Base-by-base conservation (phyloP, 2,329 filamentous ascomycete genomes). In the Neonectria faginata region DNA sequence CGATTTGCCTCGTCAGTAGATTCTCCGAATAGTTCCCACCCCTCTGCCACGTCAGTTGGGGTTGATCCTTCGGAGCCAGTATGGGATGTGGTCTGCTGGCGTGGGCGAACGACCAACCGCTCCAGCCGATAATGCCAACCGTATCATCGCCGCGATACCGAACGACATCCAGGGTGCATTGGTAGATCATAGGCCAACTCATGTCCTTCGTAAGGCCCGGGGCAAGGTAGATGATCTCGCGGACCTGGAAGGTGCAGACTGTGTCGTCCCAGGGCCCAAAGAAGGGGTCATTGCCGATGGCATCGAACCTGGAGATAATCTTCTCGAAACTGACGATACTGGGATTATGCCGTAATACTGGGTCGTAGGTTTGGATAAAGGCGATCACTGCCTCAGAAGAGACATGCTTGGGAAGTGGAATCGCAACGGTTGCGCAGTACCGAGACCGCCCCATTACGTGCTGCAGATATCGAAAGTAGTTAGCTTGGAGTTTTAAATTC, bases 131-230 rank as follows among this genome's bases (percentile, higher is more conserved):
- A 20, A 82, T 80, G 42, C 80, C 81, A 18, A 73, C 79, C 2
- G 76, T 71, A 4, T 80, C 79, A 42, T 81, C 74, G 47, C 78
- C 81, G 39, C 81, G 74, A 57, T 77, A 77, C 12, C 81, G 76
- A 44, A 81, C 72, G 36, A 81, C 81, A 45, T 74, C 68, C 14
- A 73, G 72, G 20, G 80, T 76, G 62, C 71, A 76, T 68, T 83
- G 81, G 64, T 83, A 81, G n/a, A 80, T 76, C 60, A 78, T 79
- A 1, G 79, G 79, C 62, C 82, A 78, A 47, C 66, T 69, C 47
- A 51, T 20, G n/a, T 31, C 82, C 73, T 48, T 78, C 74, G 66
- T 78, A 80, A 45, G 71, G 74, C 80, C 79, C 0, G 81, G 79
- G 6, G 81, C 73, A 9, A 80, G 65, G 8, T 69, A 66, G 33